A percentile compares a stretch with the other conserved stretches of the same genome.
These are phyloP conservation scores for Backusella parvicylindrica DNA, from an alignment of 192 early-diverging fungal species.

Conservation along the genomic window DNA sequence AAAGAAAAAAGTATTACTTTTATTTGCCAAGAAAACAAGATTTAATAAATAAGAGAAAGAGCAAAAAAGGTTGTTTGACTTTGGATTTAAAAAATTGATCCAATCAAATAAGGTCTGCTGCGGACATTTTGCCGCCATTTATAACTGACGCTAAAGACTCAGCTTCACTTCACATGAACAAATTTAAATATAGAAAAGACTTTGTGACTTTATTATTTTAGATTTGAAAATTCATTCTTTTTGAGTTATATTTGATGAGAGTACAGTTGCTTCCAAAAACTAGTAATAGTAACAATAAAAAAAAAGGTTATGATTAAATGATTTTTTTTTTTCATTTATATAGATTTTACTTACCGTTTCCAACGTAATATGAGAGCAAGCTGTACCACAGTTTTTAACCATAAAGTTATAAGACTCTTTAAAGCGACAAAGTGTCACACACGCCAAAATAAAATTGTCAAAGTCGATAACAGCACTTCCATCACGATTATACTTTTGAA, in stretches of 20 bases:
- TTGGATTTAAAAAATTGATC: not conserved
- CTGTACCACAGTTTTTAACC: not conserved
- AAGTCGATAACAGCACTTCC: not conserved
- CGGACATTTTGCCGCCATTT: not conserved
- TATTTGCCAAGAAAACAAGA: not conserved
- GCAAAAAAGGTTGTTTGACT: not conserved
- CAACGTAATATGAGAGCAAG: not conserved
- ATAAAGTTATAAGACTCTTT: not conserved
- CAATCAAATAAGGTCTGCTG: not conserved
- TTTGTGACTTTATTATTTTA: not conserved
- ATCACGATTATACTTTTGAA: constrained; percentile 1
- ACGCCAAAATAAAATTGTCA: constrained; percentile 10
- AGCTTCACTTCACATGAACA: not conserved
- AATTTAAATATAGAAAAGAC: not conserved
- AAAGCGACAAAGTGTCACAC: constrained; percentile 6
- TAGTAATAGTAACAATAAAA: not conserved
- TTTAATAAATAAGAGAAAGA: not conserved
- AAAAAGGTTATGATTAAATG: not conserved
- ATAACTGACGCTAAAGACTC: not conserved
- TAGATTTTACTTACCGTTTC: not conserved
- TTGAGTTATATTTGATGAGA: not conserved
- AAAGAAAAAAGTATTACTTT: not conserved
- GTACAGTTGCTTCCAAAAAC: not conserved
- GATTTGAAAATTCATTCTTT: not conserved
- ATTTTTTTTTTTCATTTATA: not conserved